Evolutionary conservation across 139 green algal species (phyloP).

Genomic region (Chlamydomonas schloesseri): DNA sequence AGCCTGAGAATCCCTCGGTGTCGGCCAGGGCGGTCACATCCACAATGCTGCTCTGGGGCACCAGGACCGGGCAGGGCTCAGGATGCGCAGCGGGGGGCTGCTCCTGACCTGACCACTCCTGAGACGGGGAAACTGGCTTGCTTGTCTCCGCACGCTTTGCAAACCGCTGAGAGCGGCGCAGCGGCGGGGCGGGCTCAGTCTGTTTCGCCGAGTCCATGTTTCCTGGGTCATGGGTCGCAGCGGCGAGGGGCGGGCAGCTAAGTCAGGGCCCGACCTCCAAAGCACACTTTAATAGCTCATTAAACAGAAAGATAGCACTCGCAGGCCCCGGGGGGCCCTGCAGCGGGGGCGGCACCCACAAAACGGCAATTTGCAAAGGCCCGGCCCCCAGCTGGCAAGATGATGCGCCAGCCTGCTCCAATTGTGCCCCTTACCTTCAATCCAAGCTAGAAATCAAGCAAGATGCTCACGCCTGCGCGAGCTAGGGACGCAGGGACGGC

Average conservation of each 20-base stretch:
- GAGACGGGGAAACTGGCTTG: not conserved
- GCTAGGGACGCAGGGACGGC: too few relatives aligned
- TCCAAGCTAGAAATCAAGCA: too few relatives aligned
- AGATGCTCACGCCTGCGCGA: too few relatives aligned
- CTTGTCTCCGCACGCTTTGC: conserved; percentile 24
- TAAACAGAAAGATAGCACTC: not conserved
- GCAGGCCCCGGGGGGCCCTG: too few relatives aligned
- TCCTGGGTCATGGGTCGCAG: conserved; percentile 2
- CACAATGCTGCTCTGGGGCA: conserved; percentile 5
- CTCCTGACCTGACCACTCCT: conserved; percentile 9
- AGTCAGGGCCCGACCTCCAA: not conserved
- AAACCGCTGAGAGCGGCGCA: conserved; percentile 27
- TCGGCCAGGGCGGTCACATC: not conserved
- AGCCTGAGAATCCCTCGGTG: conserved; percentile 1
- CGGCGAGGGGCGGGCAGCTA: not conserved
- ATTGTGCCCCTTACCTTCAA: too few relatives aligned
- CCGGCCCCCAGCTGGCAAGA: too few relatives aligned
- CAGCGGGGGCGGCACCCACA: too few relatives aligned
- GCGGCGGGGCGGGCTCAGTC: not conserved
- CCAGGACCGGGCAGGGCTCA: conserved; percentile 4
- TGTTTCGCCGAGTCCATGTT: not conserved
- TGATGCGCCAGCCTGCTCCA: too few relatives aligned
- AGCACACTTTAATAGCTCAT: not conserved
- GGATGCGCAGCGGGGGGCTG: not conserved
- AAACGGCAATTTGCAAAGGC: too few relatives aligned